These are phyloP conservation scores for Tolypocladium inflatum DNA, from an alignment of 2,329 filamentous ascomycete genomes.

Conservation along the genomic window DNA sequence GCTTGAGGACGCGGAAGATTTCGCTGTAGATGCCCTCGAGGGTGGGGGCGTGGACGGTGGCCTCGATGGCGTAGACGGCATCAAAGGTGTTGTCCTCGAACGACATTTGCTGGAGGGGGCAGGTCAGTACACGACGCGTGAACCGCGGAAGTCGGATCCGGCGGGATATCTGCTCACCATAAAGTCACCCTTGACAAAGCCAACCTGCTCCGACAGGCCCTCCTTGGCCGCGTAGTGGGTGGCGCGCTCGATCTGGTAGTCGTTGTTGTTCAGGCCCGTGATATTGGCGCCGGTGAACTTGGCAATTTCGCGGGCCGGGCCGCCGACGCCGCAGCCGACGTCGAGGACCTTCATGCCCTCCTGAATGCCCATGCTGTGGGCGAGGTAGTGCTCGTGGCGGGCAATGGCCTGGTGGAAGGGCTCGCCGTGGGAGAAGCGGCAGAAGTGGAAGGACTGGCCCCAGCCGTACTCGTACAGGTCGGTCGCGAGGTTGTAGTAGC, in stretches of 20 bases:
- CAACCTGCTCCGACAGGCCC: conserved; percentile 67
- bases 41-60: conserved; percentile 86
- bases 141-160: neutral
- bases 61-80: conserved; percentile 94
- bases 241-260: conserved; percentile 97
- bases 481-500: conserved; percentile 95
- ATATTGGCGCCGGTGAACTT: conserved; percentile 89
- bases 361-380: conserved; percentile 76
- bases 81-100: conserved; percentile 91
- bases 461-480: conserved; percentile 96
- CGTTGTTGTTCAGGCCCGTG: conserved; percentile 95
- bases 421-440: conserved; percentile 81
- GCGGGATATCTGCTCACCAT: conserved; percentile 47
- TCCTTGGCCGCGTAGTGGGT: conserved; percentile 75
- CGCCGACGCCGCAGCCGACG: conserved; percentile 94
- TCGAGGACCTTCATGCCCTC: conserved; percentile 86
- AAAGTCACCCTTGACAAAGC: conserved; percentile 92
- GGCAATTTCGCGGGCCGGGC: conserved; percentile 89
- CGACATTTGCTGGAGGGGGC: conserved; percentile 54
- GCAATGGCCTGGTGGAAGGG: conserved; percentile 85
- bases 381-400: conserved; percentile 96
- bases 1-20: conserved; percentile 92
- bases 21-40: conserved; percentile 89
- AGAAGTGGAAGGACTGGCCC: conserved; percentile 96
- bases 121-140: neutral